Base-by-base conservation (phyloP, 164 flowering plant genomes). In the Hamamelis virginiana region DNA sequence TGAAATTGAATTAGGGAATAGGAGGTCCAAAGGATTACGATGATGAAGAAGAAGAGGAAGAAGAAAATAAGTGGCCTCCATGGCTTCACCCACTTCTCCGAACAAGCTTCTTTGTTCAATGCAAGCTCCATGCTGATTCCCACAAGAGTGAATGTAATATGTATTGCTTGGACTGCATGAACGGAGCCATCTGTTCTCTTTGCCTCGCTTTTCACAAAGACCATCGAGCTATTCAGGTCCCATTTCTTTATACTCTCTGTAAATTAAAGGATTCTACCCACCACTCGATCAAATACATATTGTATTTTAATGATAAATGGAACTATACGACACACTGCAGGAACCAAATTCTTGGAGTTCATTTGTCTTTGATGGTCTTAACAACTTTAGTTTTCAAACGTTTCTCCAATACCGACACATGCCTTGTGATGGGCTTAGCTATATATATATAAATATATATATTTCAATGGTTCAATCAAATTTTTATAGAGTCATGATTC, bases 81-180 rank as follows among this genome's bases (percentile, higher is more conserved):
- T 85, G 88, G 86, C 74, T 85, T 76, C 63, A 44, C 3, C 83
- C 83, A 8, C 78, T 85, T 21, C 80, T 85, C 1, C 27, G 58
- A 33, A 71, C 79, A n/a, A 72, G 76, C 61, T 85, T 85, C 78
- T 85, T 85, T 41, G 73, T 61, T 26, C 86, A 78, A 41, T 85
- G 88, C 78, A 79, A 79, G 55, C 59, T 58, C 38, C 88, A 85
- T 56, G 80, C 76, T 1, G 84, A 82, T 69, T 78, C 81, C 11
- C 78, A 77, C 66, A 81, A 80, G 69, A 80, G 80, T 41, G 87
- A 84, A 69, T 84, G 87, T 77, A 85, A 85, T 48, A 85, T 85
- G 88, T 85, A 70, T 59, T 85, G 88, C 80, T 76, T 85, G 74
- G 86, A 80, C 60, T 85, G 88, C 72, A 72, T 69, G 69, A 70